phyloP scores from a whole-genome alignment of 1,284 basidiomycete genomes.

The Papiliotrema nemorosa region DNA sequence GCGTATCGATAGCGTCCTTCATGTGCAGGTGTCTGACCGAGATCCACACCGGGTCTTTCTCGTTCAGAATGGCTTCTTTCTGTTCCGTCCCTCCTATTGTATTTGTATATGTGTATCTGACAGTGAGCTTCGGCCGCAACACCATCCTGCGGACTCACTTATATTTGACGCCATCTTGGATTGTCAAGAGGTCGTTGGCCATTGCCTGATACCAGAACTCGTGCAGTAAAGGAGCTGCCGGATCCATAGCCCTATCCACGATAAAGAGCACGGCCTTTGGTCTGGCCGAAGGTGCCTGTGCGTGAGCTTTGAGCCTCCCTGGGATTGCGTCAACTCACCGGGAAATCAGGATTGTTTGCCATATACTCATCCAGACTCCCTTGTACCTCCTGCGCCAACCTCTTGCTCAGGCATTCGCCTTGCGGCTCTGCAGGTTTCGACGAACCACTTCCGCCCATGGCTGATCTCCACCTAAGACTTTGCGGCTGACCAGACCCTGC shows the following conservation, averaged over 20 bases:
- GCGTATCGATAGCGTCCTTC: slow-evolving; percentile 94
- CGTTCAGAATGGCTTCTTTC: slow-evolving; percentile 75
- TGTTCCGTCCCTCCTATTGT: slow-evolving; percentile 74
- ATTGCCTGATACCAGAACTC: slow-evolving; percentile 99
- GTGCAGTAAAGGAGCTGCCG: slow-evolving; percentile 82
- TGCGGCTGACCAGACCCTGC: slow-evolving; percentile 37
- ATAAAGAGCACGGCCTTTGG: slow-evolving; percentile 83
- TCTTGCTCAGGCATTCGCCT: slow-evolving; percentile 63
- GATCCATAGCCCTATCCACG: slow-evolving; percentile 94
- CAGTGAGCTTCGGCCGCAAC: not conserved
- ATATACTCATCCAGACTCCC: slow-evolving; percentile 78
- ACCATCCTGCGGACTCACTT: slow-evolving; percentile 56
- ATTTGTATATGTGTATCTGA: slow-evolving; percentile 81
- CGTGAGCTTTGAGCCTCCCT: not conserved
- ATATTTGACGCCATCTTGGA: slow-evolving; percentile 81
- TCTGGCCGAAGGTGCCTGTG: slow-evolving; percentile 36
- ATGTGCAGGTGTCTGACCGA: slow-evolving; percentile 95
- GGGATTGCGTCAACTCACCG: slow-evolving; percentile 54
- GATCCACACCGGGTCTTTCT: slow-evolving; percentile 86
- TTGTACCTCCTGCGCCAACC: slow-evolving; percentile 80
- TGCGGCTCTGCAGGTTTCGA: slow-evolving; percentile 39
- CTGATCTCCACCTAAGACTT: slow-evolving; percentile 45
- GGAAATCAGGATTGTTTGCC: slow-evolving; percentile 77
- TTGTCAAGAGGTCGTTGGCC: slow-evolving; percentile 88
- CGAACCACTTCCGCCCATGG: slow-evolving; percentile 28